Base-by-base conservation (phyloP, 345 rosid genomes). In the Boechera retrofracta region DNA sequence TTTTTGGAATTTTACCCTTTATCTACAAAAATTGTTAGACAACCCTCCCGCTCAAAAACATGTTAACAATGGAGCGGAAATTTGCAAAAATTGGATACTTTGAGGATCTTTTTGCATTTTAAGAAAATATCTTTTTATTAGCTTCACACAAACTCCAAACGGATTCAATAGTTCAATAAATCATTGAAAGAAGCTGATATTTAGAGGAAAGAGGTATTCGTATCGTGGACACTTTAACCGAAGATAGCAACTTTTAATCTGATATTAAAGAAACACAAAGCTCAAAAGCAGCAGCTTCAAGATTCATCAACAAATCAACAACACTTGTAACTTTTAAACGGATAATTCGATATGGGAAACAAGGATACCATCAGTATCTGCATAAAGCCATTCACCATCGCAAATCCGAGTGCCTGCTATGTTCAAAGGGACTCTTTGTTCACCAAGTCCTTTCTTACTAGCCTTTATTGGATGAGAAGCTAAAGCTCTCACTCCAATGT, bases 301-400 rank as follows among this genome's bases (percentile, higher is more conserved):
- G 57, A 45, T 28, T 61, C 36, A 48, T 51, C 62, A 48, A 62
- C 60, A 56, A 41, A 53, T 26, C 31, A 47, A 47, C 54, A 42
- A 42, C 31, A 70, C 18, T 31, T 49, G 32, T 5, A 4, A 59
- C 12, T 42, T 35, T 28, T 67, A 87, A 70, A 86, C 89, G 4
- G 91, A 82, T 57, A 87, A 53, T 76, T 91, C 94, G 1, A 85
- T 51, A 38, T 76, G 84, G 53, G 92, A 91, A 52, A 91, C 77
- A 7, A 91, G 89, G 83, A 91, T 91, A 8, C 97, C 94, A 64
- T 91, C 97, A 4, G 94, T 87, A 71, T 91, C 97, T 4, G 97
- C 94, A 64, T 91, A 91, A 69, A 91, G 94, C 94, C 92, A 91
- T 70, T 91, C 97, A 0, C 97, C 94, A 69, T 91, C 91, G 18